phyloP scores from a whole-genome alignment of 257 asterid species.

The Gentiana straminea region DNA sequence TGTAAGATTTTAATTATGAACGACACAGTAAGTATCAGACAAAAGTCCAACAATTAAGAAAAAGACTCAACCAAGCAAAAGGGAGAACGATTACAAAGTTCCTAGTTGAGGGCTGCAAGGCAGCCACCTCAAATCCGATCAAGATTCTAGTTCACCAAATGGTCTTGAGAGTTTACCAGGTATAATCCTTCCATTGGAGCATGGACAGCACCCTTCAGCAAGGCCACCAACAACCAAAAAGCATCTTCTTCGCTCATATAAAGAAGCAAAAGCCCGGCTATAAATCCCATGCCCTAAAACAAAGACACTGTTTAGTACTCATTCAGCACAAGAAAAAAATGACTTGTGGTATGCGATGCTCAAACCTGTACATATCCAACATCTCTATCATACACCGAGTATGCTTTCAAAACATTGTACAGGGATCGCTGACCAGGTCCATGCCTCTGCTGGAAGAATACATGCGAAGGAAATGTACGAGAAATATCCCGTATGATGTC shows the following conservation, averaged over 20 bases:
- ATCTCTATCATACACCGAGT: constrained; percentile 90
- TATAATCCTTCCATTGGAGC: constrained; percentile 99
- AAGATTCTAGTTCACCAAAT: background rate
- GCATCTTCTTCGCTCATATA: constrained; percentile 99
- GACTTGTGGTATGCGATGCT: constrained; percentile 5
- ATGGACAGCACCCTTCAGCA: constrained; percentile 95
- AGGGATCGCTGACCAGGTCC: constrained; percentile 99
- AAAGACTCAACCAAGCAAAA: too few species aligned
- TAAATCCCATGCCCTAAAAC: constrained; percentile 98
- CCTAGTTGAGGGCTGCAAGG: background rate
- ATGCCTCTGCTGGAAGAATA: constrained; percentile 99
- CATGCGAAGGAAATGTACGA: constrained; percentile 97
- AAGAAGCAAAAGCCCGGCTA: constrained; percentile 92
- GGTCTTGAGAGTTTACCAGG: constrained; percentile 40
- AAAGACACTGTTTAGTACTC: constrained; percentile 15
- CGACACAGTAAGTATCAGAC: too few species aligned
- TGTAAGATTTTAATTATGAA: too few species aligned
- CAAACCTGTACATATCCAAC: constrained; percentile 98
- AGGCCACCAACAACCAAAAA: constrained; percentile 98
- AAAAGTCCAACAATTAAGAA: too few species aligned
- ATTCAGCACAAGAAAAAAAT: background rate
- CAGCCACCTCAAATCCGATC: background rate
- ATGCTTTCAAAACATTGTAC: constrained; percentile 91
- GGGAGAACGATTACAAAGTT: too few species aligned
- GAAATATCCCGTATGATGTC: constrained; percentile 97